Evolutionary conservation across 768 basidiomycete genomes (phyloP), one percentile per base, ranked within the genome.

Genomic region (Tremella fuciformis): DNA sequence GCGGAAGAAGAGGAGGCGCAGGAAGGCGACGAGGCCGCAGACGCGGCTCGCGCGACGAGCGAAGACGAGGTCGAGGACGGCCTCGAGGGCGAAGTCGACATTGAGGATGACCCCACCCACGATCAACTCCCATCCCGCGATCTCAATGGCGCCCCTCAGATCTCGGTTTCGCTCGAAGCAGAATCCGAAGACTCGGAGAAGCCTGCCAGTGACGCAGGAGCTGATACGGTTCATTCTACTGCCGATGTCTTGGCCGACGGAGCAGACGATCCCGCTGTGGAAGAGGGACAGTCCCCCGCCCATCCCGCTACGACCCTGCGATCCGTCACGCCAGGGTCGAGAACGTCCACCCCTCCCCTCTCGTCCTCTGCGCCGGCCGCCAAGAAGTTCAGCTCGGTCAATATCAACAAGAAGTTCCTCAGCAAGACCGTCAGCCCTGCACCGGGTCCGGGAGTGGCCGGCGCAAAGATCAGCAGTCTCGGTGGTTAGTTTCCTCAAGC

Each of bases 401-500:
- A 91, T 74, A 90, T 97, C 77, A 94, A 90, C 81, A 94, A 92
- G 84, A 91, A 89, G 78, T 98, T 97, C 77, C 80, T 97, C 42
- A 88, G 91, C 80, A 94, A 93, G 82, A 88, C 87, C 55, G 85
- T 85, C 6, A 77, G 85, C 42, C 80, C 84, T 41, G 66, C 65
- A 13, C 67, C 72, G 19, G 63, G 50, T 34, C 4, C 58, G 40
- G 50, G 62, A 34, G 38, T 57, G 39, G 58, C 58, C 51, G 57
- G 60, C 22, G 19, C 50, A 19, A 70, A 67, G 57, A 24, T 66
- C 1, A 54, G 62, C 19, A 57, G 62, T 39, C 48, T 71, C 11
- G 56, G 50, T 25, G 58, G 67, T 69, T 34, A 42, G 65, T 57
- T 81, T 29, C 71, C 79, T 48, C 69, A 80, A 41, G 64, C 77